A percentile compares a stretch with the other conserved stretches of the same genome.
These are phyloP conservation scores for Aspergillus bertholletiae DNA, from an alignment of 495 filamentous ascomycete species.

Conservation along the genomic window DNA sequence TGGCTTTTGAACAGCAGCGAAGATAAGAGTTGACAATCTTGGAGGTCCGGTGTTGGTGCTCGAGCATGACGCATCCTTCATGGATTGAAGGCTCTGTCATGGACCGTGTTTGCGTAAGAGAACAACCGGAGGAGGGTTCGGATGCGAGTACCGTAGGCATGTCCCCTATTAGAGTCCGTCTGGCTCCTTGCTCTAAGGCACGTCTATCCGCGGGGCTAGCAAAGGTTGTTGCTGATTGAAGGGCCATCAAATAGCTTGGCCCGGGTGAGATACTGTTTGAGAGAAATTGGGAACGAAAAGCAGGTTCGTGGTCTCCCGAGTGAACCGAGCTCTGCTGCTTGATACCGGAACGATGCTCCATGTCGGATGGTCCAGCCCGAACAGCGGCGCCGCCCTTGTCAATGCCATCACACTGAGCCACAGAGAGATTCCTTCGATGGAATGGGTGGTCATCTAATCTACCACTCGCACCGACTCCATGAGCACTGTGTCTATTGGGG, in stretches of 20 bases:
- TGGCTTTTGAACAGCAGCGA: conserved; percentile 13
- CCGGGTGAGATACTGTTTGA: neutral
- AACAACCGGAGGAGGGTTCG: neutral
- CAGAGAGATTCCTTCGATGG: conserved; percentile 22
- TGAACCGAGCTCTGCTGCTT: neutral
- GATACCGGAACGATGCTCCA: neutral
- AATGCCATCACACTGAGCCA: conserved; percentile 11
- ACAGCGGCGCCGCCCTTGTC: neutral
- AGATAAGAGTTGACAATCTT: conserved; percentile 12
- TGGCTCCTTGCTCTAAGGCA: conserved; percentile 3
- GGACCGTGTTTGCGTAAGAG: conserved; percentile 9
- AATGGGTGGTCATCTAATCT: conserved; percentile 35
- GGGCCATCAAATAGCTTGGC: neutral
- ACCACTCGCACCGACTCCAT: conserved; percentile 26
- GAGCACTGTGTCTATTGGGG: conserved; percentile 35
- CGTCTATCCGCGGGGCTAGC: conserved; percentile 3
- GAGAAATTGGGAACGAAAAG: neutral
- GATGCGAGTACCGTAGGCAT: neutral
- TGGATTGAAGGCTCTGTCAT: neutral
- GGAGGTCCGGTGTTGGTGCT: neutral
- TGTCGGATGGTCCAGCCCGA: neutral
- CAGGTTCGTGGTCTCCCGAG: neutral
- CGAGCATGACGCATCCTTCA: neutral
- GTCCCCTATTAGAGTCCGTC: neutral
- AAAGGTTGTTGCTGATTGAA: neutral